phyloP scores from a whole-genome alignment of 352 stramenopile genomes.

The Paralagenidium karlingii region DNA sequence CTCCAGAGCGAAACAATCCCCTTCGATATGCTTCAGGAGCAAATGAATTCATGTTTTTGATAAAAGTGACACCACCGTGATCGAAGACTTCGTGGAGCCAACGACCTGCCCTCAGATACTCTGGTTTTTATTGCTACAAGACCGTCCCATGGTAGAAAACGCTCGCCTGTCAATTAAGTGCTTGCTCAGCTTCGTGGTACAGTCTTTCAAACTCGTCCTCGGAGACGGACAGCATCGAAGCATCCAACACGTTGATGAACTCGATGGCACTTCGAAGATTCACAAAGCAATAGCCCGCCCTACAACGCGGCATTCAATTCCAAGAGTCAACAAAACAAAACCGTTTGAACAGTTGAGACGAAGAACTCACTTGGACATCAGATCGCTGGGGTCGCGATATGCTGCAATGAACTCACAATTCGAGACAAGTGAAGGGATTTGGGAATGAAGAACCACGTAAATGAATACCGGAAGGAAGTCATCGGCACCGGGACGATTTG shows the following conservation, averaged over 20 bases:
- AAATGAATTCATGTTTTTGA: too few relatives aligned
- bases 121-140: too few relatives aligned
- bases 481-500: conserved; percentile 62
- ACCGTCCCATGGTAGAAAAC: too few relatives aligned
- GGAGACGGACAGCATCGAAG: conserved; percentile 70
- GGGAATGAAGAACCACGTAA: conserved; percentile 84
- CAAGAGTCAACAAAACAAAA: not conserved
- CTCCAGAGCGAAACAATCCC: too few relatives aligned
- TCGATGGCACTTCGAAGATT: conserved; percentile 85
- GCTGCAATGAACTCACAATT: conserved; percentile 88
- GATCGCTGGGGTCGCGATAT: conserved; percentile 76
- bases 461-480: conserved; percentile 90
- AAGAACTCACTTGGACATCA: conserved; percentile 79
- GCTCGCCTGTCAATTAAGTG: too few relatives aligned
- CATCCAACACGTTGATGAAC: conserved; percentile 81
- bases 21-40: too few relatives aligned
- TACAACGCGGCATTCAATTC: conserved; percentile 7
- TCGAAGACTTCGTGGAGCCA: too few relatives aligned
- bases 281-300: conserved; percentile 85
- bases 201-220: conserved; percentile 55
- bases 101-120: too few relatives aligned
- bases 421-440: conserved; percentile 75
- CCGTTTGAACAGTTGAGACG: too few relatives aligned
- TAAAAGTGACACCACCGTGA: too few relatives aligned
- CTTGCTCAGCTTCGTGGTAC: not conserved